Evolutionary conservation across 257 asterid species (phyloP), one percentile per base, ranked within the genome.

Genomic region (Ophiorrhiza pumila): DNA sequence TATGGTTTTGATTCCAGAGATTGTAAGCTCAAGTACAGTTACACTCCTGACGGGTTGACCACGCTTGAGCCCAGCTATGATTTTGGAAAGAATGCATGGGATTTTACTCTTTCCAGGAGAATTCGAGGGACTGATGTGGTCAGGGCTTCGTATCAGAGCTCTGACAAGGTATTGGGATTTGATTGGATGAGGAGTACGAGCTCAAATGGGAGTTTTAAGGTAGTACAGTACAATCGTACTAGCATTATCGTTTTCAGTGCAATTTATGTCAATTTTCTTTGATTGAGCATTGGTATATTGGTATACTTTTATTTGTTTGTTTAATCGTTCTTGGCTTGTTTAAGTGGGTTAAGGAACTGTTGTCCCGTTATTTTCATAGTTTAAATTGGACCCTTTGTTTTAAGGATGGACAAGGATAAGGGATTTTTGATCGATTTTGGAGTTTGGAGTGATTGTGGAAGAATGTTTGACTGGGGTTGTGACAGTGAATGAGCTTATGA

Each of bases 31-130:
- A 80, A 71, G 52, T 79, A 79, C 70, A 69, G 74, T 50, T 82
- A 82, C 15, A 69, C 60, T 18, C 75, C 65, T 8, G 61, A 71
- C 2, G 86, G 80, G 25, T 65, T 76, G 77, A 70, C 75, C 35
- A 76, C 83, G 4, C 52, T 82, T 32, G 86, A 82, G 71, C 83
- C 83, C 9, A 68, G 76, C 83, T 82, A 82, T 73, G 82, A 82
- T 74, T 73, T 79, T 10, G 74, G 75, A 34, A 69, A 68, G 39
- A 82, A 82, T 41, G 69, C 83, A 32, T 79, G 80, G 86, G 80
- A 79, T 59, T 63, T 82, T 56, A 25, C 78, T 20, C 64, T 82
- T 60, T 76, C 81, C 18, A 61, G 56, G 27, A 74, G 76, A 75
- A 59, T 79, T 49, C 39, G 17, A 12, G 74, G 63, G 58, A 77